Percentiles rank a stretch among this genome's conserved stretches.
Conservation (phyloP, 257 asterid species). For the Solanum piurae region DNA sequence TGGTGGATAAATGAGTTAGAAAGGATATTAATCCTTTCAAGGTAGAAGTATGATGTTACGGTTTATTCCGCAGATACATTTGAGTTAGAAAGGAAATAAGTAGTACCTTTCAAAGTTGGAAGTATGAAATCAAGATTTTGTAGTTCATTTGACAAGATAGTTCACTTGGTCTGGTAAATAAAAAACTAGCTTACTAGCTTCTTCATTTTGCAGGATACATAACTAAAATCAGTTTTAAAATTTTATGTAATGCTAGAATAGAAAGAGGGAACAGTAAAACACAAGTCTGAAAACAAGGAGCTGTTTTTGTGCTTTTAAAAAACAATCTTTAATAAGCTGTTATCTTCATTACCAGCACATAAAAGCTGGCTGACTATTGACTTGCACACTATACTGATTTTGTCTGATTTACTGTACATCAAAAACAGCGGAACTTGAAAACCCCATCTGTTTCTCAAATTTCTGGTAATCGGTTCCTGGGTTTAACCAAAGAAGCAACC, state of each 20-base stretch:
- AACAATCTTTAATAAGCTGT: not conserved
- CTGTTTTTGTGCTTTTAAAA: not conserved
- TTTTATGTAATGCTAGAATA: not conserved
- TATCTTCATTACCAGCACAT: not conserved
- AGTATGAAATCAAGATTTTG: not conserved
- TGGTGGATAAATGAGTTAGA: not conserved
- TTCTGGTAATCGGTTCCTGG: not conserved
- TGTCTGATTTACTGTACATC: not conserved
- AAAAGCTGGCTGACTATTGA: not conserved
- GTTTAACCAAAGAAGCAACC: not conserved
- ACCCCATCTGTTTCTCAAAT: not conserved
- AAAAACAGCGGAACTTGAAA: not conserved
- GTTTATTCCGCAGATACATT: not conserved
- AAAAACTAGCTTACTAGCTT: not conserved
- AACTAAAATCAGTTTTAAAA: not conserved
- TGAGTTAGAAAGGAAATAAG: not conserved
- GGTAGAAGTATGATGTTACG: not conserved
- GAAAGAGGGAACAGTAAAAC: not conserved
- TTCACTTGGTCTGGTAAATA: not conserved
- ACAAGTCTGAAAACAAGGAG: not conserved
- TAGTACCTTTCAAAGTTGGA: not conserved
- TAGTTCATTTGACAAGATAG: not conserved
- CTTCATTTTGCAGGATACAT: not conserved
- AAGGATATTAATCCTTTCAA: not conserved
- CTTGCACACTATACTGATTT: not conserved